These are phyloP conservation scores for Dunaliella primolecta DNA, from an alignment of 139 green algal genomes.

Conservation along the genomic window DNA sequence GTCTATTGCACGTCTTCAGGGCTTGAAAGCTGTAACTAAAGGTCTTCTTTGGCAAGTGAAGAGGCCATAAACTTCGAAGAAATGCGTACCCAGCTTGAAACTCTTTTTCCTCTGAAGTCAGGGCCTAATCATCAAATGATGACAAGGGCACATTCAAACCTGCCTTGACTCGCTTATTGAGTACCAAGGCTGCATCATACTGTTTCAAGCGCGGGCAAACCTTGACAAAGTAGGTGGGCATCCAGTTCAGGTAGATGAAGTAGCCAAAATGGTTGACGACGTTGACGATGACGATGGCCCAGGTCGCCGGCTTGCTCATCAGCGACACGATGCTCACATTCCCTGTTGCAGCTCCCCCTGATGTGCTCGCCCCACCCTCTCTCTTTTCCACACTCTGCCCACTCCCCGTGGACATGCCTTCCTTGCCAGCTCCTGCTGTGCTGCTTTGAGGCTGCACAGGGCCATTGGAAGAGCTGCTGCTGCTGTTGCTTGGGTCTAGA, in stretches of 20 bases:
- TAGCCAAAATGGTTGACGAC: slow-evolving; percentile 87
- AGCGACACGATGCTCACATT: slow-evolving; percentile 29
- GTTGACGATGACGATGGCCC: slow-evolving; percentile 87
- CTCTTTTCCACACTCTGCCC: not conserved
- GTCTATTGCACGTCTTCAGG: too few species aligned
- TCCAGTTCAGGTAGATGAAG: slow-evolving; percentile 95
- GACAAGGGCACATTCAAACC: too few species aligned
- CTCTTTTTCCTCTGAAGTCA: too few species aligned
- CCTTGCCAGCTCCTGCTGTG: not conserved
- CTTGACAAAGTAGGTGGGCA: slow-evolving; percentile 87
- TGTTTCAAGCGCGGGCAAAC: too few species aligned
- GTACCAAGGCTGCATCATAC: too few species aligned
- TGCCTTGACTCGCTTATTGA: too few species aligned
- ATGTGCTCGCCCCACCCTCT: not conserved
- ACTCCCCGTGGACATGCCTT: not conserved
- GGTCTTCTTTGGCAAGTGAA: too few species aligned
- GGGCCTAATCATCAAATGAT: too few species aligned
- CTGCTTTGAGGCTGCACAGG: slow-evolving; percentile 2
- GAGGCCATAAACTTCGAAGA: too few species aligned
- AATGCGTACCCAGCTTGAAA: too few species aligned
- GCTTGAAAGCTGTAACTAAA: too few species aligned
- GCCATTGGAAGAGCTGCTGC: not conserved
- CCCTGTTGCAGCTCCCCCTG: not conserved
- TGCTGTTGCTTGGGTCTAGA: slow-evolving; percentile 2
- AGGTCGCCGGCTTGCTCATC: slow-evolving; percentile 57